These are phyloP conservation scores for Apiospora rasikravindrae DNA, from an alignment of 2,329 filamentous ascomycete species.

Conservation along the genomic window DNA sequence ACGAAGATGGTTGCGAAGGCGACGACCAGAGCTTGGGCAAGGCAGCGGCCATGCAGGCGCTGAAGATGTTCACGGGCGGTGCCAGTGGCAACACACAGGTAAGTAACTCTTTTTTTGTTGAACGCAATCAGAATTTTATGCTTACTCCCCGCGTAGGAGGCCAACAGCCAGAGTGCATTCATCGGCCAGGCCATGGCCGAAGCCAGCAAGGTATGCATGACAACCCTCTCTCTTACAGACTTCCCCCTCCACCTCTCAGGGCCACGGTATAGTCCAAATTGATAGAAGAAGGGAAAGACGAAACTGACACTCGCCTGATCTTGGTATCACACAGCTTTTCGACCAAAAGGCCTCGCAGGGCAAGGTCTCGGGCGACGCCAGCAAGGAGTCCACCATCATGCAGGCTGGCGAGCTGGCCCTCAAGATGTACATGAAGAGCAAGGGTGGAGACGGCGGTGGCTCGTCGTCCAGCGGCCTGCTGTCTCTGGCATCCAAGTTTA, in stretches of 20 bases:
- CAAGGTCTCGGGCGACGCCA: constrained; percentile 61
- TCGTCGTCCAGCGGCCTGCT: constrained; percentile 33
- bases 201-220: constrained; percentile 70
- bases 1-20: constrained; percentile 51
- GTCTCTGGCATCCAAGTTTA: constrained; percentile 39
- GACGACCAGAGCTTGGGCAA: constrained; percentile 64
- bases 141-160: constrained; percentile 33
- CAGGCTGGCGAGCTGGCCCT: constrained; percentile 84
- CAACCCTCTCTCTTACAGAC: background rate
- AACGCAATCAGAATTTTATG: background rate
- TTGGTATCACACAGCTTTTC: constrained; percentile 53
- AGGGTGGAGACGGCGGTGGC: constrained; percentile 55
- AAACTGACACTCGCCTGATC: constrained; percentile 24
- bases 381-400: constrained; percentile 81
- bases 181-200: constrained; percentile 87
- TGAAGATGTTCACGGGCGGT: constrained; percentile 77
- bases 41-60: constrained; percentile 80
- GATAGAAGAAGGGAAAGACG: background rate
- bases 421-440: constrained; percentile 88
- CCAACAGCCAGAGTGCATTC: constrained; percentile 75
- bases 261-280: background rate
- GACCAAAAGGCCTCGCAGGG: constrained; percentile 62
- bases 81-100: constrained; percentile 47
- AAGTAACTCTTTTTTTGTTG: constrained; percentile 1
- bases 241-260: background rate